Evolutionary conservation across 495 filamentous ascomycete genomes (phyloP).

Genomic region (Penicillium pulvis): DNA sequence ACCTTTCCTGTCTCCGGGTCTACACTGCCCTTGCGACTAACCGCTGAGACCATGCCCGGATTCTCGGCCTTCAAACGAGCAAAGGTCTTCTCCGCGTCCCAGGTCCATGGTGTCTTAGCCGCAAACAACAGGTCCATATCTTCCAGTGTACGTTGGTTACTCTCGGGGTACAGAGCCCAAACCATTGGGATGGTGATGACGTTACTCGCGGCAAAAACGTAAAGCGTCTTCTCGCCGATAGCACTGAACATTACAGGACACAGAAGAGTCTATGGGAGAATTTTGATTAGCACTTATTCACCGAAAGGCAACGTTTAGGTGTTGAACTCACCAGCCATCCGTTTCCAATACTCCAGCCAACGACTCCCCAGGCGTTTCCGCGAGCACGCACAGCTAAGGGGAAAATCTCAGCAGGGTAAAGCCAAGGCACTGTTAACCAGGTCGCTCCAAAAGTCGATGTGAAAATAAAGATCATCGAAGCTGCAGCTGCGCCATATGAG

Average conservation of each 20-base stretch:
- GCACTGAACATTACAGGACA: constrained; percentile 65
- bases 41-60: constrained; percentile 46
- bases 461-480: constrained; percentile 70
- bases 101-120: constrained; percentile 57
- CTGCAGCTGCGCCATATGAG: constrained; percentile 62
- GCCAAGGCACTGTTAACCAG: constrained; percentile 72
- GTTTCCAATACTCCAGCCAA: constrained; percentile 75
- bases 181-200: constrained; percentile 65
- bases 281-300: neutral
- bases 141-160: constrained; percentile 67
- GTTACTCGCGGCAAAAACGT: constrained; percentile 66
- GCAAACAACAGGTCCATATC: constrained; percentile 72
- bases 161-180: constrained; percentile 70
- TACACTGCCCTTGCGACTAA: constrained; percentile 49
- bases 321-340: constrained; percentile 54
- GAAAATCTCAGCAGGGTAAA: constrained; percentile 74
- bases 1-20: constrained; percentile 48
- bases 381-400: constrained; percentile 67
- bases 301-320: neutral
- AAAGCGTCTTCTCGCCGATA: constrained; percentile 66
- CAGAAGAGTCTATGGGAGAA: constrained; percentile 49
- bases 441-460: constrained; percentile 70
- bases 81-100: constrained; percentile 66
- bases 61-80: constrained; percentile 55
- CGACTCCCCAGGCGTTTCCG: constrained; percentile 74